phyloP scores from a whole-genome alignment of 2,329 filamentous ascomycete genomes.

The Colletotrichum lupini region DNA sequence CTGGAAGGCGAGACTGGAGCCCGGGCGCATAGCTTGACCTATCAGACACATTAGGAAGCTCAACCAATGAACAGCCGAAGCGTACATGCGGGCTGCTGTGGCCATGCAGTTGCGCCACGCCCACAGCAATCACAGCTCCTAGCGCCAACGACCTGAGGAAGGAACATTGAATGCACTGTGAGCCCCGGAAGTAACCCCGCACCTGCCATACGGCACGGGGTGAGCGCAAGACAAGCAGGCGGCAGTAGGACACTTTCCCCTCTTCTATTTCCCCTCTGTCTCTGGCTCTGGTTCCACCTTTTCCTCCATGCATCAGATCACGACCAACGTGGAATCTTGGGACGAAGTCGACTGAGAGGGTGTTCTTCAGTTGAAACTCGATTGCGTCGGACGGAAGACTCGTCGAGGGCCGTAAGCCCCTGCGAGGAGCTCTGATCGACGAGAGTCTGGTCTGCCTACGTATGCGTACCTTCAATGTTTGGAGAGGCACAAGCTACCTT shows the following conservation, averaged over 20 bases:
- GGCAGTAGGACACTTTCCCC: not conserved
- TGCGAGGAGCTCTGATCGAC: not conserved
- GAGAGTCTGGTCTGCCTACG: not conserved
- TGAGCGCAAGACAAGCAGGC: not conserved
- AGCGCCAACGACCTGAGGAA: slow-evolving; percentile 3
- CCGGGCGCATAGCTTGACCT: not conserved
- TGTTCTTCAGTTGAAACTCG: not conserved
- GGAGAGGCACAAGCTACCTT: not conserved
- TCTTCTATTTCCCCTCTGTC: not conserved
- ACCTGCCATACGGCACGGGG: slow-evolving; percentile 3
- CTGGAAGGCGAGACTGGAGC: not conserved
- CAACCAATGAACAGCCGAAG: not conserved
- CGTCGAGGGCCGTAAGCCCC: not conserved
- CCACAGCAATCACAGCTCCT: not conserved
- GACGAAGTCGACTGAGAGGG: not conserved
- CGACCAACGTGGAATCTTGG: not conserved
- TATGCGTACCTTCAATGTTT: not conserved
- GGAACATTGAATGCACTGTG: not conserved
- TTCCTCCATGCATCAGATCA: slow-evolving; percentile 1
- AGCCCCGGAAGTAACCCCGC: slow-evolving; percentile 22
- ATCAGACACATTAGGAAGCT: not conserved
- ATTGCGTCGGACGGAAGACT: not conserved
- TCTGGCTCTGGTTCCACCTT: not conserved
- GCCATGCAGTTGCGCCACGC: slow-evolving; percentile 9
- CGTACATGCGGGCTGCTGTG: not conserved